These are phyloP conservation scores for Mortierella sp. DNA, from an alignment of 371 early-diverging fungal genomes.

Conservation along the genomic window DNA sequence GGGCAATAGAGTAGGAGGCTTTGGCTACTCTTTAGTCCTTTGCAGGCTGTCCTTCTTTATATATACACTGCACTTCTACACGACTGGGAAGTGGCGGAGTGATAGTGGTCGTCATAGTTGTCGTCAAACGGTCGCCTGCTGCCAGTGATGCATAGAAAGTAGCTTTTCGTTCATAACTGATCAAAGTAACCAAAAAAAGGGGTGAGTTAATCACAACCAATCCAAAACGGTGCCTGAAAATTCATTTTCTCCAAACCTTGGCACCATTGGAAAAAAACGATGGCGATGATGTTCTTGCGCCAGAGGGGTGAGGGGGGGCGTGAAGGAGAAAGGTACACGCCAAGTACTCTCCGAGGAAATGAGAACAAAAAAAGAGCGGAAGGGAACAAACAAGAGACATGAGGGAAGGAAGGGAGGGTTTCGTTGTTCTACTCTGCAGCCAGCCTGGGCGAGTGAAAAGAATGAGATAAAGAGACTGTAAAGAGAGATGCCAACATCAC, in stretches of 20 bases:
- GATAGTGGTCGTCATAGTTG: too few relatives aligned
- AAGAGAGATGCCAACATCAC: too few relatives aligned
- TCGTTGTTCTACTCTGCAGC: not conserved
- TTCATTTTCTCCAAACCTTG: not conserved
- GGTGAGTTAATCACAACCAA: not conserved
- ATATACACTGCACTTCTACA: too few relatives aligned
- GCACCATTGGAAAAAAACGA: not conserved
- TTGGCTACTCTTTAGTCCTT: not conserved
- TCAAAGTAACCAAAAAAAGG: not conserved
- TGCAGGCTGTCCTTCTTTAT: not conserved
- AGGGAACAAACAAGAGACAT: not conserved
- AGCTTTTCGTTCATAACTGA: not conserved
- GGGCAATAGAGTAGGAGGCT: not conserved
- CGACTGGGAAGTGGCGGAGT: too few relatives aligned
- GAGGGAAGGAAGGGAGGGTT: not conserved
- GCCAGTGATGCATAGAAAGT: not conserved
- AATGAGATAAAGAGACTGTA: too few relatives aligned
- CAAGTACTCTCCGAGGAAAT: not conserved
- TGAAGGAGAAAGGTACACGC: not conserved
- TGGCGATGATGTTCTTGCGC: not conserved
- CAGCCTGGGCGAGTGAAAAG: not conserved
- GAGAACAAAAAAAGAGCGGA: not conserved
- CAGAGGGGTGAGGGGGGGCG: too few relatives aligned
- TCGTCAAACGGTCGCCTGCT: not conserved
- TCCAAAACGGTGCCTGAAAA: constrained; percentile 1